Percentiles rank a stretch among this genome's conserved stretches.
These are phyloP conservation scores for Lanzia echinophila DNA, from an alignment of 2,329 filamentous ascomycete species.

Conservation along the genomic window DNA sequence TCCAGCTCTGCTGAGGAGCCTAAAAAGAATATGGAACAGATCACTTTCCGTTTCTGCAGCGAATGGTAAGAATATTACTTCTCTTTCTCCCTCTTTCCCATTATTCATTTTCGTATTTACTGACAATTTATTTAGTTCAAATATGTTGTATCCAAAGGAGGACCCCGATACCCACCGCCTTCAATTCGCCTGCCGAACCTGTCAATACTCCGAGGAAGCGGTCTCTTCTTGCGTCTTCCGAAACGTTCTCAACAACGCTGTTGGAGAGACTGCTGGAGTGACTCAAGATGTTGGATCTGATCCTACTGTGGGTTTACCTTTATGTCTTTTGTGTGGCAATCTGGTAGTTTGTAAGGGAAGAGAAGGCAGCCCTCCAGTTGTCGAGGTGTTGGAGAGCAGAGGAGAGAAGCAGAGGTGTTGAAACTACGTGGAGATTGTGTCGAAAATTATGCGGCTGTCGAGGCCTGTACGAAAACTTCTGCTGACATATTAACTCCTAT, in stretches of 20 bases:
- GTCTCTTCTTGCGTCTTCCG: conserved; percentile 90
- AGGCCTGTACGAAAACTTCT: conserved; percentile 16
- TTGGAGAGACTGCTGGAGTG: conserved; percentile 92
- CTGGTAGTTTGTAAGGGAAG: conserved; percentile 36
- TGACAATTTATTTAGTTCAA: conserved; percentile 54
- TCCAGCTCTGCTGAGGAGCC: conserved; percentile 40
- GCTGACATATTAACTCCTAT: conserved; percentile 35
- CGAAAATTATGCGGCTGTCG: conserved; percentile 6
- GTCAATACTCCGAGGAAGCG: conserved; percentile 82
- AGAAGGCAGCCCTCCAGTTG: too few species aligned
- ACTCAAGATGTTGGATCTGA: conserved; percentile 96
- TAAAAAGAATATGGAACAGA: conserved; percentile 60
- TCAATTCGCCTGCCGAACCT: conserved; percentile 93
- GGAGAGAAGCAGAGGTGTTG: background rate
- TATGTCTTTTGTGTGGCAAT: conserved; percentile 42
- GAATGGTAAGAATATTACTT: conserved; percentile 60
- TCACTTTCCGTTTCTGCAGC: conserved; percentile 95
- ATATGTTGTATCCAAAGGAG: conserved; percentile 97
- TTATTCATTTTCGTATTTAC: conserved; percentile 12
- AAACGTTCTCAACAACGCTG: conserved; percentile 84
- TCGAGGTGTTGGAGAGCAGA: too few species aligned
- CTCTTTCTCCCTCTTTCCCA: conserved; percentile 6
- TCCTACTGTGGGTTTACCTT: conserved; percentile 81
- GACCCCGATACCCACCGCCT: conserved; percentile 77
- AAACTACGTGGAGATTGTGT: background rate